Evolutionary conservation across 768 basidiomycete species (phyloP), one percentile per base, ranked within the genome.

Genomic region (Termitomyces bulborhizus): DNA sequence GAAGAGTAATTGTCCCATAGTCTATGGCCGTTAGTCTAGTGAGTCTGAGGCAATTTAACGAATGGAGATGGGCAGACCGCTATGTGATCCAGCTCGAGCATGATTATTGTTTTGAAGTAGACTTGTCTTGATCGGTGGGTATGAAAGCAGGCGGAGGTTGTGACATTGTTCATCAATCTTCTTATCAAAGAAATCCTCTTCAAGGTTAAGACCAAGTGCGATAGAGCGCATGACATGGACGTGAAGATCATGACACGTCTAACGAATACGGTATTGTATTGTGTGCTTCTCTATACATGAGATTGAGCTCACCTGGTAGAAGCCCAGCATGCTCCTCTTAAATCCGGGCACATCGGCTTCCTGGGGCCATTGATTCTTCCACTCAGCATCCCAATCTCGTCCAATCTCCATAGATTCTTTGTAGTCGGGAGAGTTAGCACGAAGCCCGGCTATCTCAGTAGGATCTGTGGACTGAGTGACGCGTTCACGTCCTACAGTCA

Each of bases 321-420:
- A 94, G 54, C 78, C 73, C 58, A 90, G 69, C 85, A 89, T 90
- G 2, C 81, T 84, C 24, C 72, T 66, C 65, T 85, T 87, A 73
- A 92, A 94, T 8, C 66, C 75, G 0, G 90, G 87, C 1, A 72
- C 81, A 50, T 83, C 77, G 2, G 57, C 63, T 62, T 89, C 83
- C 42, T 72, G 69, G 3, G 88, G 91, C 92, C 93, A 94, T 60
- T 78, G 77, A 66, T 95, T 95, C 57, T 80, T 83, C 85, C 86
- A 90, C 39, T 70, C 76, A 15, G 78, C 73, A 60, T 89, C 90
- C 83, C 86, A 88, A 55, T 95, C 90, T 26, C 87, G 78, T 31
- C 93, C 91, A 44, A 95, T 93, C 68, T 95, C 92, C 84, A 94
- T 91, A 7, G 83, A 76, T 68, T 94, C 91, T 68, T 92, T 91